Evolutionary conservation across 345 rosid genomes (phyloP).

Genomic region (Hevea brasiliensis): DNA sequence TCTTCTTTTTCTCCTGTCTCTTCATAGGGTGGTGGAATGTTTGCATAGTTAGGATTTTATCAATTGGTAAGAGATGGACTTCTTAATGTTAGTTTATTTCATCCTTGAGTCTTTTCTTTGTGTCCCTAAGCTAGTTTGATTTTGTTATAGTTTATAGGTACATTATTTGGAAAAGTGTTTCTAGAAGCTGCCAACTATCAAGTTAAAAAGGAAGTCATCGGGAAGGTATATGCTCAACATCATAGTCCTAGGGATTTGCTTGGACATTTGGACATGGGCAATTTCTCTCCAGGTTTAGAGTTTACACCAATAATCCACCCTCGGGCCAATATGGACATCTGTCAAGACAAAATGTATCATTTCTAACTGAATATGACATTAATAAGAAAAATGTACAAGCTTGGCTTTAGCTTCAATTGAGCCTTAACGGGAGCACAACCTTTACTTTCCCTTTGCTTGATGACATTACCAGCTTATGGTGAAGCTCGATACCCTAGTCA

Average conservation of each 20-base stretch:
- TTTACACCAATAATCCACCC: conserved; percentile 86
- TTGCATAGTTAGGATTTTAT: conserved; percentile 69
- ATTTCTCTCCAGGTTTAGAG: conserved; percentile 1
- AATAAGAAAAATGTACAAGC: too few relatives aligned
- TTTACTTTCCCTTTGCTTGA: too few relatives aligned
- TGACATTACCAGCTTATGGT: too few relatives aligned
- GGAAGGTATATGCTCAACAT: conserved; percentile 48
- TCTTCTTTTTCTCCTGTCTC: conserved; percentile 16
- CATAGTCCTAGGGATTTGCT: too few relatives aligned
- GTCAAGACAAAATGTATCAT: too few relatives aligned
- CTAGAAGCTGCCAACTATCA: conserved; percentile 84
- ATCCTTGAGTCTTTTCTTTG: conserved; percentile 17
- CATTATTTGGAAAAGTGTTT: conserved; percentile 64
- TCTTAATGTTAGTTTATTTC: conserved; percentile 47
- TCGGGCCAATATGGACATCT: too few relatives aligned
- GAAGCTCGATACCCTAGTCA: too few relatives aligned
- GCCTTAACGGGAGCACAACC: too few relatives aligned
- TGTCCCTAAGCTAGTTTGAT: conserved; percentile 11
- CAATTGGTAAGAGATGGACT: too few relatives aligned
- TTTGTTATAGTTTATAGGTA: conserved; percentile 60
- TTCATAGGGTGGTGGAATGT: conserved; percentile 67
- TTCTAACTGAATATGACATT: too few relatives aligned
- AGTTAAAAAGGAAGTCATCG: conserved; percentile 69
- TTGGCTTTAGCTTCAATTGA: too few relatives aligned
- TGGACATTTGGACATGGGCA: conserved; percentile 23